These are phyloP conservation scores for Gynostemma pentaphyllum DNA, from an alignment of 306 rosid genomes.

Conservation along the genomic window DNA sequence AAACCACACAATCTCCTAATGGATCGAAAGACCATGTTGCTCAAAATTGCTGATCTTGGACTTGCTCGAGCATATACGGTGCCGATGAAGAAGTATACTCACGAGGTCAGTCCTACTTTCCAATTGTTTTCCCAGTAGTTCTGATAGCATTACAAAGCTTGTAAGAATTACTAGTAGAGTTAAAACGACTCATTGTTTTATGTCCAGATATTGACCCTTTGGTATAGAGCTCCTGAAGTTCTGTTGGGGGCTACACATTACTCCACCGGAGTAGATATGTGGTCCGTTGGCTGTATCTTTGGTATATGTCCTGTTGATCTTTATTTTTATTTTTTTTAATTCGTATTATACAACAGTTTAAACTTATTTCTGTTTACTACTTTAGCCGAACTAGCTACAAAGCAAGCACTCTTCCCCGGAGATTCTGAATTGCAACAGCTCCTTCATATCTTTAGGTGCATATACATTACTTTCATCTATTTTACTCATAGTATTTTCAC, in stretches of 20 bases:
- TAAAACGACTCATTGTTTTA: background rate
- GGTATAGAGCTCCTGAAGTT: slow-evolving; percentile 98
- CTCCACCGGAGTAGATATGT: slow-evolving; percentile 88
- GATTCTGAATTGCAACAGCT: slow-evolving; percentile 98
- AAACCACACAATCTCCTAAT: slow-evolving; percentile 93
- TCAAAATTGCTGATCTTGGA: slow-evolving; percentile 92
- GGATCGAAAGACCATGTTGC: slow-evolving; percentile 74
- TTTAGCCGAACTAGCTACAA: slow-evolving; percentile 81
- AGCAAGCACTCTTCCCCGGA: slow-evolving; percentile 79
- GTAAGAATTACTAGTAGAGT: no score
- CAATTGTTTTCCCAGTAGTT: background rate
- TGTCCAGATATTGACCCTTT: slow-evolving; percentile 70
- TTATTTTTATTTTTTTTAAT: background rate
- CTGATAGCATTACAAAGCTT: no score
- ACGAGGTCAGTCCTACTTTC: slow-evolving; percentile 38
- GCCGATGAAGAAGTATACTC: slow-evolving; percentile 92
- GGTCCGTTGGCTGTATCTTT: slow-evolving; percentile 95
- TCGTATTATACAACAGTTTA: background rate
- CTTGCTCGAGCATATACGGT: slow-evolving; percentile 86
- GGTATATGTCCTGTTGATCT: slow-evolving; percentile 28
- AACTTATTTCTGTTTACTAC: background rate
- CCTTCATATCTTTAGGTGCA: slow-evolving; percentile 81
- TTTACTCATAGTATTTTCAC: no score
- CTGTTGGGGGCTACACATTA: slow-evolving; percentile 92
- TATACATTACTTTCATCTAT: background rate